Percentiles rank a stretch among this genome's conserved stretches.
Conservation (phyloP, 2,329 filamentous ascomycete genomes). For the Onygenales sp. region DNA sequence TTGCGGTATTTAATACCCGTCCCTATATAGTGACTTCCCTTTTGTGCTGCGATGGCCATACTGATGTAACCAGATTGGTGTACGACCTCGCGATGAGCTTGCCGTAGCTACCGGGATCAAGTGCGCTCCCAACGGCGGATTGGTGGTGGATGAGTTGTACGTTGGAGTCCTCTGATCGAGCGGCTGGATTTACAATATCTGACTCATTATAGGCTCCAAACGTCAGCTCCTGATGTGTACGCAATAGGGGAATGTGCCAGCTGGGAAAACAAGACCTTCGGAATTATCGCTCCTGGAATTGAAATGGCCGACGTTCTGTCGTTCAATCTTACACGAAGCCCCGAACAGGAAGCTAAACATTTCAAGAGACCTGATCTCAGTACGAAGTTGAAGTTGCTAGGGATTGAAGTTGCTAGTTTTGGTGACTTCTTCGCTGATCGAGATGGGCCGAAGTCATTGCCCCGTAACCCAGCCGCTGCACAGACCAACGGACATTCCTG, state of each 20-base stretch:
- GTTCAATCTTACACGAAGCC: constrained; percentile 81
- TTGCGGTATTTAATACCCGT: constrained; percentile 45
- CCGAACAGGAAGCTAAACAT: constrained; percentile 55
- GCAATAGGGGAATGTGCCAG: constrained; percentile 87
- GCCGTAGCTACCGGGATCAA: constrained; percentile 60
- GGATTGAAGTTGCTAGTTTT: constrained; percentile 86
- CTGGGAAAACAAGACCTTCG: constrained; percentile 79
- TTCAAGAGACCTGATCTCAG: constrained; percentile 82
- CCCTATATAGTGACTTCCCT: background rate
- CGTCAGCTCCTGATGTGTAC: constrained; percentile 64
- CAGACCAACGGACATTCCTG: constrained; percentile 23
- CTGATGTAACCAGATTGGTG: constrained; percentile 52
- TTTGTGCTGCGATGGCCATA: background rate
- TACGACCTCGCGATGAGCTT: constrained; percentile 70
- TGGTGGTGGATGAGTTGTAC: constrained; percentile 47
- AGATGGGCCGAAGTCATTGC: constrained; percentile 69
- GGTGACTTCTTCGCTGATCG: constrained; percentile 88
- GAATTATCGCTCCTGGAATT: constrained; percentile 78
- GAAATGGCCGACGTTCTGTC: constrained; percentile 89
- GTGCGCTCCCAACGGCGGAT: constrained; percentile 61
- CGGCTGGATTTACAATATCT: background rate
- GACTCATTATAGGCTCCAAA: constrained; percentile 43
- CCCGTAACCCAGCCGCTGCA: constrained; percentile 39
- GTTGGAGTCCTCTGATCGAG: background rate
- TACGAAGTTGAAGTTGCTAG: constrained; percentile 82